These are phyloP conservation scores for Taiwanofungus camphoratus DNA, from an alignment of 1,284 basidiomycete genomes.

Conservation along the genomic window DNA sequence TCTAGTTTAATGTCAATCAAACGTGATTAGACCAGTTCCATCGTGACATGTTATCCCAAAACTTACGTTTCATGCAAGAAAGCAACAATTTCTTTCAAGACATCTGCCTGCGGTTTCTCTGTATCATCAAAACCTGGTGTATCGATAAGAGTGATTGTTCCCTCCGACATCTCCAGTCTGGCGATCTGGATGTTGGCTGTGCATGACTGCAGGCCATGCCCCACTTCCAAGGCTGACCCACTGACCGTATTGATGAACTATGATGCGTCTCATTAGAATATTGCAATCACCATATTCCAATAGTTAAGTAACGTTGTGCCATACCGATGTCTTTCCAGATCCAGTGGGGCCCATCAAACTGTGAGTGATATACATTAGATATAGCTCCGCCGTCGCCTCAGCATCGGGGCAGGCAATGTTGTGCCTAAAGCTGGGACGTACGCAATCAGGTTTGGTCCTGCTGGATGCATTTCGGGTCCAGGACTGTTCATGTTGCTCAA, in stretches of 20 bases:
- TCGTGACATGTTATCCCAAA: too few relatives aligned
- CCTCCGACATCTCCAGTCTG: conserved; percentile 5
- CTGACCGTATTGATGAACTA: conserved; percentile 23
- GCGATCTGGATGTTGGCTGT: conserved; percentile 15
- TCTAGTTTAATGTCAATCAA: conserved; percentile 17
- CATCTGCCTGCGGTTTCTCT: conserved; percentile 31
- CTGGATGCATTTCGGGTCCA: too few relatives aligned
- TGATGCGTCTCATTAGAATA: neutral
- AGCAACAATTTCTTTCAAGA: conserved; percentile 22
- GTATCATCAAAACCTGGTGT: conserved; percentile 40
- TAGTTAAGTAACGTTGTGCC: neutral
- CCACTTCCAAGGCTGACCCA: conserved; percentile 13
- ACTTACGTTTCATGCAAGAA: conserved; percentile 2
- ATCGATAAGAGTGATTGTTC: conserved; percentile 21
- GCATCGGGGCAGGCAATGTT: neutral
- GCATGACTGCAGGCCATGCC: conserved; percentile 16
- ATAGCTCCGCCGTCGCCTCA: neutral
- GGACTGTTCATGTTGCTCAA: too few relatives aligned
- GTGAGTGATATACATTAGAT: neutral
- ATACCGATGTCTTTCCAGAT: conserved; percentile 20
- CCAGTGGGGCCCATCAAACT: conserved; percentile 22
- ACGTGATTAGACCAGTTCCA: too few relatives aligned
- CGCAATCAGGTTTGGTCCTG: too few relatives aligned
- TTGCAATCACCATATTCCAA: neutral
- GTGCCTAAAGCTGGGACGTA: neutral